Evolutionary conservation across 108 stramenopile genomes (phyloP), one percentile per base, ranked within the genome.

Genomic region (Nitzschia sp.): DNA sequence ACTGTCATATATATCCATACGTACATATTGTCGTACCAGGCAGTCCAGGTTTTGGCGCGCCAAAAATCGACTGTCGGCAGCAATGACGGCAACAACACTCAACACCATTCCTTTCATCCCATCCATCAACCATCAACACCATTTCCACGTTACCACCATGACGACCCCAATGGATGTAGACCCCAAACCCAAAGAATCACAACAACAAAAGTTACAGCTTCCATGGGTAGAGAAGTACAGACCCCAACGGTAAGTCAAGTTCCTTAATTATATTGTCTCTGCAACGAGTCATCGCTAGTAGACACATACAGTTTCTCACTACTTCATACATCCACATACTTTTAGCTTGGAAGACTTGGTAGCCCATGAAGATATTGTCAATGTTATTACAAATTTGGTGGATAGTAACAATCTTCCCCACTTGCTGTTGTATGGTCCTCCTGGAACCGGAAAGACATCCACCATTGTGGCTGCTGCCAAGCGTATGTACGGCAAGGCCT

Each of bases 211-310:
- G 15, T 68, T 20, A 20, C 82, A 86, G 55, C 60, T 92, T 78
- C 97, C 97, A 50, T 97, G 95, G 97, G 94, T 97, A 1, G 97
- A 97, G 69, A 97, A 96, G 60, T 97, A 97, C 79, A 90, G 97
- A 14, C 97, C 97, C 0, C 41, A 82, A 65, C 70, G 78, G 78
- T 84, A 54, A 73, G 80, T 56, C 6, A 9, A 43, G 0, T 42
- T n/a, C 24, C 34, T 64, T 52, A 22, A 52, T 22, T 20, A 53
- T 72, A 14, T 17, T 54, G 10, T 17, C 10, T 54, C 19, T 11
- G 22, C 22, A 56, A 21, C 7, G n/a, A 26, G 14, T 61, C 60
- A 39, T 43, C 60, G 10, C 10, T 26, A 15, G 15, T 34, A 48
- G 2, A 17, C 17, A 17, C 6, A 3, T 51, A 22, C 7, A 10